phyloP scores from a whole-genome alignment of 345 rosid species.

The Ricinus communis region DNA sequence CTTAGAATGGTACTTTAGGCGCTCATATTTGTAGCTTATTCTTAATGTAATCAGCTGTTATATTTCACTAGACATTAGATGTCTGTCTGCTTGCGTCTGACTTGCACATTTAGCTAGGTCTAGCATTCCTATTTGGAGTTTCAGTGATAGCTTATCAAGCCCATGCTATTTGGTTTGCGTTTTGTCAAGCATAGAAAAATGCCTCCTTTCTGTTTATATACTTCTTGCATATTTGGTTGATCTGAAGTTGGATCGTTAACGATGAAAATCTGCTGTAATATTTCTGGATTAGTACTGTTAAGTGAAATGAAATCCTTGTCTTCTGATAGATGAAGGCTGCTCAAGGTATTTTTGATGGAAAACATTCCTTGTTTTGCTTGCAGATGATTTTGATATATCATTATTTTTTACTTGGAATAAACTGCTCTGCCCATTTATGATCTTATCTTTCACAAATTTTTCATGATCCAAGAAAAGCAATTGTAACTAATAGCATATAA shows the following conservation, averaged over 20 bases:
- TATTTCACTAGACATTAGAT: not conserved
- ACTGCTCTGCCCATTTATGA: conserved; percentile 3
- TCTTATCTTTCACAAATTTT: not conserved
- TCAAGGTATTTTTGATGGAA: not conserved
- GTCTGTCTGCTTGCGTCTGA: not conserved
- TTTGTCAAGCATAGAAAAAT: not conserved
- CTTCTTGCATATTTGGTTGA: not conserved
- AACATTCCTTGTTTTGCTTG: not conserved
- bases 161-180: not conserved
- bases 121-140: not conserved
- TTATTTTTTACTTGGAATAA: not conserved
- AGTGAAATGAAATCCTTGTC: not conserved
- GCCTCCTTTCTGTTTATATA: not conserved
- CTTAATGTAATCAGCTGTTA: not conserved
- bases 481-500: too few relatives aligned
- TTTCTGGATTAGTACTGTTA: not conserved
- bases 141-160: not conserved
- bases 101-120: not conserved
- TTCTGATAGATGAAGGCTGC: not conserved
- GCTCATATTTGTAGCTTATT: not conserved
- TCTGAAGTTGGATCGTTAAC: not conserved
- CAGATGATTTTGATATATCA: not conserved
- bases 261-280: not conserved
- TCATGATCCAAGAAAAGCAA: too few relatives aligned
- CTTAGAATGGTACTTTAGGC: too few relatives aligned